These are phyloP conservation scores for Peterozyma xylosa DNA, from an alignment of 805 yeast species.

Conservation along the genomic window DNA sequence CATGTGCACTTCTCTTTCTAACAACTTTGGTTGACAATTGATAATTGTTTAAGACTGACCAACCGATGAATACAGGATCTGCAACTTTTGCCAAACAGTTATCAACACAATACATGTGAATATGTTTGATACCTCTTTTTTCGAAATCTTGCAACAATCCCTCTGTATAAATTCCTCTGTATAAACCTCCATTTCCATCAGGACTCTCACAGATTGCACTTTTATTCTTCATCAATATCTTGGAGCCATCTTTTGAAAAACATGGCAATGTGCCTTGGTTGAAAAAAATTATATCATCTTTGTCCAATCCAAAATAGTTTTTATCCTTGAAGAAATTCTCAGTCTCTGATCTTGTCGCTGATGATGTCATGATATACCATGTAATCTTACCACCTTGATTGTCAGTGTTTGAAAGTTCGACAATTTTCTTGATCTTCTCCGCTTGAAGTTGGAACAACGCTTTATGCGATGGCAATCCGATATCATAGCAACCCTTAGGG, in stretches of 20 bases:
- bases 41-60: conserved; percentile 58
- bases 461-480: conserved; percentile 77
- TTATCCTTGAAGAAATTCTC: conserved; percentile 59
- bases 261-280: conserved; percentile 97
- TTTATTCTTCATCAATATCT: conserved; percentile 56
- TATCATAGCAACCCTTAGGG: conserved; percentile 93
- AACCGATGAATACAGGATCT: conserved; percentile 87
- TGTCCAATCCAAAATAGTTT: conserved; percentile 62
- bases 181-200: conserved; percentile 97
- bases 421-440: conserved; percentile 66
- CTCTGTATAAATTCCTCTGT: conserved; percentile 67
- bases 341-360: conserved; percentile 73
- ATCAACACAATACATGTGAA: conserved; percentile 97
- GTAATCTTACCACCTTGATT: conserved; percentile 35
- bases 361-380: conserved; percentile 95
- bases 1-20: conserved; percentile 80
- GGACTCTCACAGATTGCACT: conserved; percentile 73
- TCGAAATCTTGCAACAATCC: conserved; percentile 63
- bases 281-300: conserved; percentile 64
- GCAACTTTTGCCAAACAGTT: conserved; percentile 88
- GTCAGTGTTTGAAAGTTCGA: conserved; percentile 37
- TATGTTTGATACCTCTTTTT: conserved; percentile 67
- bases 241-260: conserved; percentile 58
- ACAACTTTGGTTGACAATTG: conserved; percentile 91
- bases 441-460: conserved; percentile 90